phyloP scores from a whole-genome alignment of 345 rosid genomes.

The Dovyalis caffra region DNA sequence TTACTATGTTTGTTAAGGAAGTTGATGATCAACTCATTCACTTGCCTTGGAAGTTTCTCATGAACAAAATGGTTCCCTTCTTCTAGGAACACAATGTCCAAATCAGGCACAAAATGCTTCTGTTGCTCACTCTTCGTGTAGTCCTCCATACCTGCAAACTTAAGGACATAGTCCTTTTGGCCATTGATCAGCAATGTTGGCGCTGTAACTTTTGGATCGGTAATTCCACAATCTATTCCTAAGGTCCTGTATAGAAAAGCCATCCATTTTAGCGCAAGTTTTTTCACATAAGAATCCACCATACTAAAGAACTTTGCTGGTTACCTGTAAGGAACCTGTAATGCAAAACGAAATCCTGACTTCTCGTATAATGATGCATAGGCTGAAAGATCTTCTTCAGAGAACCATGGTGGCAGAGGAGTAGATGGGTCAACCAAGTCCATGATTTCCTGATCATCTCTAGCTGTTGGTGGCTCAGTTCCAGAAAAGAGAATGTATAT shows the following conservation, averaged over 20 bases:
- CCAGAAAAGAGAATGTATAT: constrained; percentile 18
- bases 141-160: constrained; percentile 21
- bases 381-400: constrained; percentile 20
- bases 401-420: constrained; percentile 20
- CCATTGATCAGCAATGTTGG: constrained; percentile 25
- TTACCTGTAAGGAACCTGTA: constrained; percentile 33
- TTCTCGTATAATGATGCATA: constrained; percentile 31
- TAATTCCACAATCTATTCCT: constrained; percentile 3
- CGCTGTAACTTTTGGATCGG: constrained; percentile 19
- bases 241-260: background rate
- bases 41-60: constrained; percentile 18
- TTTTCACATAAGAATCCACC: background rate
- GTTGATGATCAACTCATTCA: constrained; percentile 14
- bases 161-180: constrained; percentile 21
- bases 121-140: constrained; percentile 19
- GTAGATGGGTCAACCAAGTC: constrained; percentile 27
- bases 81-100: constrained; percentile 19
- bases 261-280: background rate
- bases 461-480: constrained; percentile 9
- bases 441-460: constrained; percentile 28
- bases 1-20: constrained; percentile 8
- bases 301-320: background rate
- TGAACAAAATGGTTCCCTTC: constrained; percentile 29
- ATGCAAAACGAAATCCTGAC: constrained; percentile 23
- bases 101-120: constrained; percentile 22